Conservation (phyloP, 2,329 filamentous ascomycete genomes). For the Fusarium sarcochroum region DNA sequence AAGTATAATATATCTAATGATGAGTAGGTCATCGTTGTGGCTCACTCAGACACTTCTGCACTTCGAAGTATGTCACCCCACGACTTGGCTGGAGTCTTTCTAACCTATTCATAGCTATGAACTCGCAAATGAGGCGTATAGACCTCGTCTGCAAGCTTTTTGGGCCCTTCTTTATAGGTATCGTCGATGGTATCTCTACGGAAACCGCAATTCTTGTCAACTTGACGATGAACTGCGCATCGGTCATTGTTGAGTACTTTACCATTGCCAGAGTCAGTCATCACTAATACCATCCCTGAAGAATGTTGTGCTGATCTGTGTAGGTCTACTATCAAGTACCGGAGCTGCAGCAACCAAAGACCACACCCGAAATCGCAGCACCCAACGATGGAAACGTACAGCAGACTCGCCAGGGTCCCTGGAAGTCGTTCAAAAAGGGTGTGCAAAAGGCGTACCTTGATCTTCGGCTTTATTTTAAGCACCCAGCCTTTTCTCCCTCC, state of each 20-base stretch:
- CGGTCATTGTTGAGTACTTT: constrained; percentile 66
- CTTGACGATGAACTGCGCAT: constrained; percentile 64
- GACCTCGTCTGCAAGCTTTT: constrained; percentile 72
- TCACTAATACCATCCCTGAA: too few species aligned
- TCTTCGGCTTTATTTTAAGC: constrained; percentile 62
- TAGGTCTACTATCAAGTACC: constrained; percentile 49
- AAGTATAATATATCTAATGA: constrained; percentile 8
- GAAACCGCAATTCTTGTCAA: constrained; percentile 63
- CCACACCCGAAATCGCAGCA: constrained; percentile 8
- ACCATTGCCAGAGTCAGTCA: constrained; percentile 56
- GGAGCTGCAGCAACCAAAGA: constrained; percentile 46
- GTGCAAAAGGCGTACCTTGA: constrained; percentile 31
- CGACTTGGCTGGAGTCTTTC: neutral
- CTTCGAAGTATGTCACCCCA: constrained; percentile 31
- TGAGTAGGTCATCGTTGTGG: constrained; percentile 49
- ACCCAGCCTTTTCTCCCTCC: constrained; percentile 72
- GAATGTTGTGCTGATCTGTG: neutral
- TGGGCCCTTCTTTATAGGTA: constrained; percentile 68
- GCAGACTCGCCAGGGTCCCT: neutral
- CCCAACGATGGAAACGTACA: neutral
- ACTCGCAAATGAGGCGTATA: constrained; percentile 73
- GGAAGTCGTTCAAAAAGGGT: constrained; percentile 6
- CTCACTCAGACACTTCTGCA: constrained; percentile 36
- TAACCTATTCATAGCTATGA: constrained; percentile 56
- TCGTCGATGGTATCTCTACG: constrained; percentile 65